Conservation (phyloP, 1,284 basidiomycete genomes). For the Sphaerobolus stellatus region DNA sequence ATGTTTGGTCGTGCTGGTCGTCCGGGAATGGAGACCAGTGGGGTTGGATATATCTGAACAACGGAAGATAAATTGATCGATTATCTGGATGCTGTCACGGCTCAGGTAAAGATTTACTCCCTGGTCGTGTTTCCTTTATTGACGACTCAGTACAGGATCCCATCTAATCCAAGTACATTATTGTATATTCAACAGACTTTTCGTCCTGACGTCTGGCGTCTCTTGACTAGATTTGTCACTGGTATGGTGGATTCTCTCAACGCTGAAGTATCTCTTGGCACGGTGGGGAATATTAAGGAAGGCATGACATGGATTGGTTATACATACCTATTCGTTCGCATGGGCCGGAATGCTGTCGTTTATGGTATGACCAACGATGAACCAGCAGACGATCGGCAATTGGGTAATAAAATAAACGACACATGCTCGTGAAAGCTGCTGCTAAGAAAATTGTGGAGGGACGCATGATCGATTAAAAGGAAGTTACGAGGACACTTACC, state of each 20-base stretch:
- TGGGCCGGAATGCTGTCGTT: conserved; percentile 89
- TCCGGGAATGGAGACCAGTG: conserved; percentile 92
- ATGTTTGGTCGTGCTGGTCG: conserved; percentile 98
- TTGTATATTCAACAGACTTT: neutral
- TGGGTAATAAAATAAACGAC: conserved; percentile 76
- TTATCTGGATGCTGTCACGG: conserved; percentile 87
- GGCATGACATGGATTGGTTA: conserved; percentile 96
- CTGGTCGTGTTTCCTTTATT: neutral
- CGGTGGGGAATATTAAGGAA: conserved; percentile 85
- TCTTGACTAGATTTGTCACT: conserved; percentile 64
- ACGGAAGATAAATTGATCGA: conserved; percentile 91
- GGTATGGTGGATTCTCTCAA: conserved; percentile 94
- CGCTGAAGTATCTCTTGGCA: conserved; percentile 94
- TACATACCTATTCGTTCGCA: conserved; percentile 95
- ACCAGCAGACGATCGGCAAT: conserved; percentile 72
- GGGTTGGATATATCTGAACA: conserved; percentile 97
- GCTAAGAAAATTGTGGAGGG: conserved; percentile 70
- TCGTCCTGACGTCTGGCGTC: neutral
- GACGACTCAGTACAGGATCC: conserved; percentile 76
- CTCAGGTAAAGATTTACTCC: conserved; percentile 68
- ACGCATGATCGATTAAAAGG: conserved; percentile 84
- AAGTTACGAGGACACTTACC: conserved; percentile 60
- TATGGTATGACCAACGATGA: conserved; percentile 88
- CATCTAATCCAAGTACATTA: conserved; percentile 90
- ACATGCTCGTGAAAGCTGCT: conserved; percentile 69